Evolutionary conservation across 2,329 filamentous ascomycete genomes (phyloP), one percentile per base, ranked within the genome.

Genomic region (Curvularia hawaiiensis): DNA sequence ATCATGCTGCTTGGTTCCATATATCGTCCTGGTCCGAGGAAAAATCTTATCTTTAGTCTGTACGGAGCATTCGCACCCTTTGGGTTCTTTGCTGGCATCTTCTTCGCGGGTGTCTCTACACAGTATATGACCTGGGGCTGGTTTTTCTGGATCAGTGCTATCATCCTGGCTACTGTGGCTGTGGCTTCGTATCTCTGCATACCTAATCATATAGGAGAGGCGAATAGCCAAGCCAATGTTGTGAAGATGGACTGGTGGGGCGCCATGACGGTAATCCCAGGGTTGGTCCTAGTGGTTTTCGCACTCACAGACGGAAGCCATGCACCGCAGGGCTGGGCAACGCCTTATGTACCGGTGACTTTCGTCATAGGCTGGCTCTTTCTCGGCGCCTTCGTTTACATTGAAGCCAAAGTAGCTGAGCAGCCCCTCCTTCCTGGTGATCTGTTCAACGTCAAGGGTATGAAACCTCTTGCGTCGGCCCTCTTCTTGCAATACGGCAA

Each of bases 231-330:
- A 22, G 45, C 31, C 11, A 56, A 57, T 16, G 59, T 45, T 0
- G 55, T 74, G 7, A 73, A 66, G 54, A 77, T 77, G 75, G 75
- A 77, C 50, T 77, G 75, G 75, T 63, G 65, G 60, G 75, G 75
- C 11, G 66, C 73, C 3, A 55, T 66, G 0, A 75, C 73, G 6
- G 70, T 77, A 9, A 66, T 77, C 1, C 70, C 75, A 8, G 90
- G 88, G 0, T 74, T 92, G 12, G 80, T 90, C 2, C 80, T 95
- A 26, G 80, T 91, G 9, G 88, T 92, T 0, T 94, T 88, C 66
- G 88, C 90, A 0, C 84, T 95, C 50, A 92, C 90, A 0, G 88
- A 91, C 47, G 88, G 87, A 8, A 84, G 87, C 0, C 86, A 91
- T 71, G 89, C 89, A 0, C 83, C 87, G 0, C 71, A 86, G 3